A percentile compares a stretch with the other conserved stretches of the same genome.
These are phyloP conservation scores for Tuber brumale DNA, from an alignment of 495 filamentous ascomycete species.

Conservation along the genomic window DNA sequence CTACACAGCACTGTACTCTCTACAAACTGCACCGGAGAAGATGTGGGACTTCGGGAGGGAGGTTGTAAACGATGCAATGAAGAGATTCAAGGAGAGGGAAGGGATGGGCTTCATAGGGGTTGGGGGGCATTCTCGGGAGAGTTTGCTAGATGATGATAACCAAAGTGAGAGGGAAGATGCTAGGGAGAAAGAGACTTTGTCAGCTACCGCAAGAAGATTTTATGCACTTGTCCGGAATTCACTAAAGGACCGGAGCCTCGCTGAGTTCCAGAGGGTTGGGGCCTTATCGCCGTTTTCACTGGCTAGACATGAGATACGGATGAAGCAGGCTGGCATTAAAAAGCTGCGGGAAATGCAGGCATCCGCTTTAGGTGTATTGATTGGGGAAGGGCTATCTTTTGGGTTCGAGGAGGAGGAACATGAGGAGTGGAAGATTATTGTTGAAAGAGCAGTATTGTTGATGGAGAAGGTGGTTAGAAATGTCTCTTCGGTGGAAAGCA, in stretches of 20 bases:
- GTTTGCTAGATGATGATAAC: neutral
- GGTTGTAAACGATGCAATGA: conserved; percentile 54
- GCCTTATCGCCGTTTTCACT: conserved; percentile 65
- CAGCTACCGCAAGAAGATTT: conserved; percentile 64
- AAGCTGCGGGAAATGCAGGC: conserved; percentile 68
- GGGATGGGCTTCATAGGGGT: conserved; percentile 33
- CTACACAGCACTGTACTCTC: conserved; percentile 65
- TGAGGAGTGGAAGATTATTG: conserved; percentile 63
- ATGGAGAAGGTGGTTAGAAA: conserved; percentile 72
- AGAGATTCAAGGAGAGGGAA: conserved; percentile 46
- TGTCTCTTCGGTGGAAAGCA: conserved; percentile 49
- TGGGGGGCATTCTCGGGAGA: conserved; percentile 21
- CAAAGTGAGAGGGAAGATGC: conserved; percentile 11
- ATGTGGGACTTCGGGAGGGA: conserved; percentile 61
- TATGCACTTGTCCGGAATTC: conserved; percentile 71
- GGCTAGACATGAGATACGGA: conserved; percentile 60
- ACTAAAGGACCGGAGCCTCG: conserved; percentile 55
- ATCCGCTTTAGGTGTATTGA: conserved; percentile 76
- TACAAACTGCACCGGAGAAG: conserved; percentile 72
- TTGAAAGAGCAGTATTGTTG: conserved; percentile 65
- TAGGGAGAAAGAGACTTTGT: conserved; percentile 37
- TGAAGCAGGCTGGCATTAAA: conserved; percentile 61
- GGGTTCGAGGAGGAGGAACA: conserved; percentile 47
- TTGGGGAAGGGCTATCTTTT: conserved; percentile 71
- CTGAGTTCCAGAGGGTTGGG: conserved; percentile 47